Evolutionary conservation across 148 eudicot genomes (phyloP), one percentile per base, ranked within the genome.

Genomic region (Agrostemma githago): DNA sequence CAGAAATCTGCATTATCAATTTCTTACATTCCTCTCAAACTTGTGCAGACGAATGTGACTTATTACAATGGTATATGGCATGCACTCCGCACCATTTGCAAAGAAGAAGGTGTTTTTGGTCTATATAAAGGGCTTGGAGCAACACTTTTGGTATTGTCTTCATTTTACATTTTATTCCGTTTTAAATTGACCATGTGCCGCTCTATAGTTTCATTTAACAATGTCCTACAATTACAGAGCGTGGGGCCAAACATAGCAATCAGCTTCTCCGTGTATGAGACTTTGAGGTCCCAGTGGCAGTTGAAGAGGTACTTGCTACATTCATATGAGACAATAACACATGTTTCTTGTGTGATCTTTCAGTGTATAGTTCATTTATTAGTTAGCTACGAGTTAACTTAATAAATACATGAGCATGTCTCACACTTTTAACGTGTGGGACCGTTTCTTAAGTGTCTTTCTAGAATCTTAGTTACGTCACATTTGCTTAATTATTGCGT

Each of bases 91-190:
- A 90, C 92, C 78, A 95, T 95, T 67, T 83, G 86, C 78, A 84
- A 76, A 78, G 94, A 95, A 70, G 99, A 95, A 81, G 92, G 97
- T 20, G 2, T 77, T 48, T 73, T 81, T 77, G 94, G 97, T 71
- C 96, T 95, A 19, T 95, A 95, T 78, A 95, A 95, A 85, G 99
- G 99, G 80, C 92, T 95, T 58, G 97, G 99, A 54, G 89, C 96
- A 12, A 87, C 97, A 38, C 79, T 95, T 54, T 79, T 95, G 99
- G 99, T 95, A 89, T 72, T 19, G 12, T 56, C 58, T 48, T 76
- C 68, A 19, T 73, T 72, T 21, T 70, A 37, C 15, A 9, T 39
- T 20, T 19, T 57, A 54, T 53, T 34, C 6, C 20, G n/a, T 66
- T 6, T 56, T 19, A 5, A 41, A 60, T 61, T 71, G 72, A 42